Evolutionary conservation across 352 stramenopile genomes (phyloP).

Genomic region (Globisporangium ultimum): DNA sequence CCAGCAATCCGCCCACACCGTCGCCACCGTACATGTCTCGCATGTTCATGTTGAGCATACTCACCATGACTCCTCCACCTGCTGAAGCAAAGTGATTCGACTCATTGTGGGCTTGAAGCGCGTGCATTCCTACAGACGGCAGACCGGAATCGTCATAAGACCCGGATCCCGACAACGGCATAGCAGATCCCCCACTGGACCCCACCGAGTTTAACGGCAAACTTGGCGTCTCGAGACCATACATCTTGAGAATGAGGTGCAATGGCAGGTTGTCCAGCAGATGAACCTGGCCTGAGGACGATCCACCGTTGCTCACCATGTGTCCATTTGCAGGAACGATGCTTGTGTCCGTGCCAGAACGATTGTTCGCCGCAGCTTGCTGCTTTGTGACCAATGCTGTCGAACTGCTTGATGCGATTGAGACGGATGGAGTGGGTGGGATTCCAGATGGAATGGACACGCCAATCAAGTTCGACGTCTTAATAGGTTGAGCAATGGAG

Average conservation of each 20-base stretch:
- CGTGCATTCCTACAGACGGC: slow-evolving; percentile 1
- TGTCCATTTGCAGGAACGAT: slow-evolving; percentile 16
- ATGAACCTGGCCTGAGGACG: slow-evolving; percentile 3
- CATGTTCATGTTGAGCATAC: slow-evolving; percentile 79
- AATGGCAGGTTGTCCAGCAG: slow-evolving; percentile 75
- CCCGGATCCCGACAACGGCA: slow-evolving; percentile 1
- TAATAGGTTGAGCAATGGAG: slow-evolving; percentile 47
- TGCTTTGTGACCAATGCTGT: slow-evolving; percentile 40
- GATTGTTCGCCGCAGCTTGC: slow-evolving; percentile 19
- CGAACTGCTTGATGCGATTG: slow-evolving; percentile 16
- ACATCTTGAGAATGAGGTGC: slow-evolving; percentile 79
- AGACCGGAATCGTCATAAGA: slow-evolving; percentile 13
- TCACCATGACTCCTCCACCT: slow-evolving; percentile 61
- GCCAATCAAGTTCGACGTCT: slow-evolving; percentile 33
- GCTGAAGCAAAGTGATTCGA: slow-evolving; percentile 60
- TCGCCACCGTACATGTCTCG: slow-evolving; percentile 76
- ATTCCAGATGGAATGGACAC: slow-evolving; percentile 18
- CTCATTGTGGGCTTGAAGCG: slow-evolving; percentile 29
- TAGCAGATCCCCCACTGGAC: slow-evolving; percentile 1
- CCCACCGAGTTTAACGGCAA: slow-evolving; percentile 43
- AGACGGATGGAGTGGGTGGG: slow-evolving; percentile 14
- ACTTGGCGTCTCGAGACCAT: slow-evolving; percentile 72
- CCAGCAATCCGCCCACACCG: slow-evolving; percentile 48
- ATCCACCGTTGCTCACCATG: slow-evolving; percentile 10
- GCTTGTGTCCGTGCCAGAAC: slow-evolving; percentile 13